phyloP scores from a whole-genome alignment of 2,329 filamentous ascomycete genomes.

The Stemphylium vesicarium region DNA sequence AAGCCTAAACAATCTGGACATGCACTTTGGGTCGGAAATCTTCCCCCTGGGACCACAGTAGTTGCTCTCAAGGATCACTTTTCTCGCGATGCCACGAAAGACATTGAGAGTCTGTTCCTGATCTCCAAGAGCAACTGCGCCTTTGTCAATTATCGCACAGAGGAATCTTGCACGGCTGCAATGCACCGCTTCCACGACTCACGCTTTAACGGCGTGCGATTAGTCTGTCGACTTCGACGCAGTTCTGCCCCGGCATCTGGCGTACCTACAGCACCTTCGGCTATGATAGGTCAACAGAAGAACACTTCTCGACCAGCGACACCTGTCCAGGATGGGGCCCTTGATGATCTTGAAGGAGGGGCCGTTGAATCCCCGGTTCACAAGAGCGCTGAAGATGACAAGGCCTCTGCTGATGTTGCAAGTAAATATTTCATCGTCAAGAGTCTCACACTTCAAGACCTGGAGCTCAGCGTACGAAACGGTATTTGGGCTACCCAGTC shows the following conservation, averaged over 20 bases:
- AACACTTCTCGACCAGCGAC: constrained; percentile 36
- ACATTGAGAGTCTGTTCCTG: constrained; percentile 87
- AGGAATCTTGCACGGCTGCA: constrained; percentile 74
- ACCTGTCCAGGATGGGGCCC: constrained; percentile 24
- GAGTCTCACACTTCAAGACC: constrained; percentile 86
- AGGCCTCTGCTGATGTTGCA: constrained; percentile 36
- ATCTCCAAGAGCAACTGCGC: constrained; percentile 98
- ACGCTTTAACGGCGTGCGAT: constrained; percentile 80
- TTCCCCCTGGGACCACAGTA: constrained; percentile 82
- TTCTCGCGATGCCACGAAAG: constrained; percentile 73
- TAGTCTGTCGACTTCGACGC: constrained; percentile 82
- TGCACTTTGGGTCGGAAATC: constrained; percentile 94
- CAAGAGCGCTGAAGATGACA: constrained; percentile 19
- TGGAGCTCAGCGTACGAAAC: constrained; percentile 85
- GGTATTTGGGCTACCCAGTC: constrained; percentile 93
- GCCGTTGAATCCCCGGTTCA: constrained; percentile 15
- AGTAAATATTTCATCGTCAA: constrained; percentile 93
- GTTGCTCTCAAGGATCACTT: constrained; percentile 90
- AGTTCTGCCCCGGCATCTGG: constrained; percentile 55
- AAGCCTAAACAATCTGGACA: constrained; percentile 77
- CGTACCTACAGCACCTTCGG: constrained; percentile 63
- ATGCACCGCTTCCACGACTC: constrained; percentile 90
- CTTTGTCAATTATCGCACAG: constrained; percentile 92
- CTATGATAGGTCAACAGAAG: constrained; percentile 45
- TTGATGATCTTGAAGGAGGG: constrained; percentile 15